Base-by-base conservation (phyloP, 768 basidiomycete species). In the Pleurotus cornucopiae region DNA sequence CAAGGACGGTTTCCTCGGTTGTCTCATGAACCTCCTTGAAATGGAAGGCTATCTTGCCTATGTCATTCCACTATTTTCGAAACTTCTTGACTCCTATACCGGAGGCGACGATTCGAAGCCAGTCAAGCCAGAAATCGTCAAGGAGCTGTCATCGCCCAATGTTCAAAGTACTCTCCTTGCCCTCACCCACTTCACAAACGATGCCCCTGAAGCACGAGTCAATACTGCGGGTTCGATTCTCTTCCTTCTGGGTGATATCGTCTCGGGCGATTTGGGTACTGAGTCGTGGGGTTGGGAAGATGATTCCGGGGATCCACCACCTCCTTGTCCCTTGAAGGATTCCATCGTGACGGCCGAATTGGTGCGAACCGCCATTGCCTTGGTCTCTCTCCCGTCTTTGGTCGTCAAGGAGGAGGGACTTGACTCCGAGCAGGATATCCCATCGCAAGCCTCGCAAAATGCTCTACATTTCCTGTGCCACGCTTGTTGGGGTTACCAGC, bases 271-370 rank as follows among this genome's bases (percentile, higher is more conserved):
- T 21, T 45, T 54, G 11, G 58, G 51, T 4, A 51, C 58, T 2
- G 58, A 65, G 37, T 37, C 58, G 11, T 61, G 59, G 59, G 20
- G 12, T 4, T 60, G 60, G 38, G 59, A 62, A 25, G 45, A 49
- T 13, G 59, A 54, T n/a, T 46, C 37, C 4, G 53, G 46, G 25
- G 49, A 57, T 4, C 56, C 59, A 14, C 61, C 61, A 23, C 47
- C 54, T 16, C 46, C 56, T 30, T 48, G 55, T 30, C 59, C 63
- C 4, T 16, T 62, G n/a, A 66, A 66, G 44, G 63, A 66, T 37
- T 23, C 30, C 3, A 57, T 61, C 9, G 49, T 61, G 23, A 61
- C 48, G 7, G 23, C 48, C 5, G 62, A 62, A 6, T 60, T 64
- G 9, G 57, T 58, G 12, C 26, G 55, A 4, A 52, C 49, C 12